Evolutionary conservation across 1,284 basidiomycete species (phyloP).

Genomic region (Quambalaria eucalypti): DNA sequence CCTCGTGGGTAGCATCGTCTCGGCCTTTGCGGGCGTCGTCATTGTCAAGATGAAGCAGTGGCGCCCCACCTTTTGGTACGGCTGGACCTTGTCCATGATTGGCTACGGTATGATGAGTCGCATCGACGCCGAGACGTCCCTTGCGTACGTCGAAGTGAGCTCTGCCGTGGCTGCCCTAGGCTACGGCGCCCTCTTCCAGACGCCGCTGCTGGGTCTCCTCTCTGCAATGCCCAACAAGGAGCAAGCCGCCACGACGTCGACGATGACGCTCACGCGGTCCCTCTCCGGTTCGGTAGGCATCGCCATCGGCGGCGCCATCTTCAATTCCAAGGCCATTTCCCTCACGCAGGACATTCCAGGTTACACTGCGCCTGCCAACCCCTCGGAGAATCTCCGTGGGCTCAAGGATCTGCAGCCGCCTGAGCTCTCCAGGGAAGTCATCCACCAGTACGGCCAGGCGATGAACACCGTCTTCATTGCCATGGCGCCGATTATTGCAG

Average conservation of each 20-base stretch:
- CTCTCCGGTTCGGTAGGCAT: constrained; percentile 33
- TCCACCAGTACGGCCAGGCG: constrained; percentile 62
- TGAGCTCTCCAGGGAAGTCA: constrained; percentile 51
- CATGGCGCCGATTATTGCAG: constrained; percentile 40
- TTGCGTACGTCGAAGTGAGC: constrained; percentile 17
- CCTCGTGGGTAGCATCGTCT: constrained; percentile 56
- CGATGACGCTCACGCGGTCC: constrained; percentile 24
- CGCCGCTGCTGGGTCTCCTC: constrained; percentile 31
- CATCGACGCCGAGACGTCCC: constrained; percentile 12
- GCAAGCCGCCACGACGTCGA: constrained; percentile 19
- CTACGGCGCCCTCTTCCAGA: constrained; percentile 35
- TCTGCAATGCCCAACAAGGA: constrained; percentile 32
- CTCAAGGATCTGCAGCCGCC: constrained; percentile 35
- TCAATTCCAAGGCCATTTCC: constrained; percentile 15
- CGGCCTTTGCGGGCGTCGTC: constrained; percentile 57
- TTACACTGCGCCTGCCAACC: constrained; percentile 1
- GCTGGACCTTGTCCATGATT: constrained; percentile 22
- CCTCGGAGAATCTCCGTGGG: constrained; percentile 12
- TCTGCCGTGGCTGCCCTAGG: constrained; percentile 31
- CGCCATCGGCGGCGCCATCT: constrained; percentile 27
- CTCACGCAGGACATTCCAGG: constrained; percentile 4
- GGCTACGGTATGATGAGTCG: constrained; percentile 29
- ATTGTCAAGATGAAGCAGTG: constrained; percentile 60
- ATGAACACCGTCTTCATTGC: constrained; percentile 67
- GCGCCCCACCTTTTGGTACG: constrained; percentile 58